Base-by-base conservation (phyloP, 2,329 filamentous ascomycete species). In the Fusarium drepaniforme region DNA sequence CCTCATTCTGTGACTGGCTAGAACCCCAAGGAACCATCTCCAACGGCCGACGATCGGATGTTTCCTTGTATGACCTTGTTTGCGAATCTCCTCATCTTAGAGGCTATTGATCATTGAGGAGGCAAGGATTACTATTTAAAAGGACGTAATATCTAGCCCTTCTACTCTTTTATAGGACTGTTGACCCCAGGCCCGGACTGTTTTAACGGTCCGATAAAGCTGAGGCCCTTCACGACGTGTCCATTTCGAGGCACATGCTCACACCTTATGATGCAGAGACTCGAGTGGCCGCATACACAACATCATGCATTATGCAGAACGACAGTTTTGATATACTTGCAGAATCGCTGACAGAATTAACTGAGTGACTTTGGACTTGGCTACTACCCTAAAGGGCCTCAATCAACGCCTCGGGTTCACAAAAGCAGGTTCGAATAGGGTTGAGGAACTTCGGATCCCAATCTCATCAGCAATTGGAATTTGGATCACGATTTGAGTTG, bases 41-140 rank as follows among this genome's bases (percentile, higher is more conserved):
- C 42, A 62, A 49, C 40, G 42, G 59, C 59, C 59, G 59, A 49
- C 21, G 37, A 49, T 62, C 42, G 59, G 59, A 62, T 62, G 38
- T 44, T 44, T 44, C 13, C n/a, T 33, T 44, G 16, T 28, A 23
- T 61, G 38, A 44, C 58, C 37, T 33, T 35, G 58, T 44, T 12
- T 30, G 38, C 8, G 38, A 60, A 60, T 60, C 38, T 61, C 58
- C 37, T 61, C 58, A 61, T 46, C 25, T n/a, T 33, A 33, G 25
- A 56, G 49, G 18, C 18, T 56, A n/a, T 56, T n/a, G 49, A 15
- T n/a, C 11, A 33, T 13, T 56, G 7, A 13, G 49, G 28, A 33
- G 18, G 18, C 28, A 30, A 33, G 49, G 11, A 21, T 56, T 56
- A 33, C 49, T 21, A 16, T n/a, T 33, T 56, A n/a, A 13, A 8